Evolutionary conservation across 2,329 filamentous ascomycete species (phyloP).

Genomic region (Xylariaceae sp.): DNA sequence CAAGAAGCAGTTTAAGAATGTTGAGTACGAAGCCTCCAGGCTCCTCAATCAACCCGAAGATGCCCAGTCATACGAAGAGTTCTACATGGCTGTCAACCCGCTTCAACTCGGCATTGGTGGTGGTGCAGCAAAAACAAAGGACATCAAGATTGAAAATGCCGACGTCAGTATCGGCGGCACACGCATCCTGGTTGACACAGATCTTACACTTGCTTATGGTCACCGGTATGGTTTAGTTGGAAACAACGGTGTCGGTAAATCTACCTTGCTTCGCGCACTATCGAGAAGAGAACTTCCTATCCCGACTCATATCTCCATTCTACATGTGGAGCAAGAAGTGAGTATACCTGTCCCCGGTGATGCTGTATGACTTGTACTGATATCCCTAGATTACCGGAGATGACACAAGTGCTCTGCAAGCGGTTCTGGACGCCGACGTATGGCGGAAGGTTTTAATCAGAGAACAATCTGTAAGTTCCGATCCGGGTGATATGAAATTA

Average conservation of each 20-base stretch:
- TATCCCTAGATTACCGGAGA: conserved; percentile 76
- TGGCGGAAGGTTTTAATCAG: conserved; percentile 94
- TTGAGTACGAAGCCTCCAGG: conserved; percentile 93
- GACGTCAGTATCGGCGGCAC: conserved; percentile 89
- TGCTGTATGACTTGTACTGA: neutral
- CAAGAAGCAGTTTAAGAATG: conserved; percentile 97
- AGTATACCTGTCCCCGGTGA: conserved; percentile 17
- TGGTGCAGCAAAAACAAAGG: conserved; percentile 86
- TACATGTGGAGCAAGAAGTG: conserved; percentile 97
- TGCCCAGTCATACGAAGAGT: conserved; percentile 94
- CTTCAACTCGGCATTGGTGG: conserved; percentile 74
- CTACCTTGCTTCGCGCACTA: conserved; percentile 87
- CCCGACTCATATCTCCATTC: conserved; percentile 95
- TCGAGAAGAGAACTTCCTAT: conserved; percentile 92
- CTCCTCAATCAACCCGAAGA: conserved; percentile 80
- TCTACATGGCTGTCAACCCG: conserved; percentile 99
- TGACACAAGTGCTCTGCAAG: conserved; percentile 90
- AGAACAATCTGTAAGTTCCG: conserved; percentile 71
- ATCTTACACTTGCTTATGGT: conserved; percentile 84
- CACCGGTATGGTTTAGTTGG: conserved; percentile 95
- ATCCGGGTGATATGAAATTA: neutral
- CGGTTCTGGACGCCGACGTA: conserved; percentile 94
- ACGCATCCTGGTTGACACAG: conserved; percentile 88
- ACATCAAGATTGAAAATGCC: conserved; percentile 95
- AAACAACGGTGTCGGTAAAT: conserved; percentile 98